Percentiles rank a stretch among this genome's conserved stretches.
Conservation (phyloP, 2,329 filamentous ascomycete genomes). For the Amauroascus niger region DNA sequence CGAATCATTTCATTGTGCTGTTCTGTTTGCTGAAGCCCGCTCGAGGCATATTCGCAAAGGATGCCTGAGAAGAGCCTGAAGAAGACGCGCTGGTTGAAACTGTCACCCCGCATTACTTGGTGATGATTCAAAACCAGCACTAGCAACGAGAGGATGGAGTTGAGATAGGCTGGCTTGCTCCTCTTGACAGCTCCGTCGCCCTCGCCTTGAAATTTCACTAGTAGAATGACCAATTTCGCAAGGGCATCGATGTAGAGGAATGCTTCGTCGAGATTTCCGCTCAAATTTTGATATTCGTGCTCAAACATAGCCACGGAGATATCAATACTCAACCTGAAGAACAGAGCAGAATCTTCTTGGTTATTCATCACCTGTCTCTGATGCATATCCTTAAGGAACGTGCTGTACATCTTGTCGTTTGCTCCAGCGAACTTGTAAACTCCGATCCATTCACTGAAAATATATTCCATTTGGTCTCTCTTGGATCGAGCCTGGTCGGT, state of each 20-base stretch:
- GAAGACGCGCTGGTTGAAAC: constrained; percentile 80
- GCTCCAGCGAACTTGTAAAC: constrained; percentile 68
- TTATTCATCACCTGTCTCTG: constrained; percentile 60
- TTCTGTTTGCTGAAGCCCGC: constrained; percentile 50
- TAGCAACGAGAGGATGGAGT: constrained; percentile 66
- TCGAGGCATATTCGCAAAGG: constrained; percentile 60
- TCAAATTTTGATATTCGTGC: constrained; percentile 52
- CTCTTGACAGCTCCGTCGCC: constrained; percentile 49
- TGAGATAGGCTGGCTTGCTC: constrained; percentile 61
- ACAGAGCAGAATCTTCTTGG: constrained; percentile 66
- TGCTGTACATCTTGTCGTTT: constrained; percentile 58
- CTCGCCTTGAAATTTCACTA: constrained; percentile 63
- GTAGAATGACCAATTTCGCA: constrained; percentile 65
- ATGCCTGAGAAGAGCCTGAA: constrained; percentile 80
- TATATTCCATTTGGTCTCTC: constrained; percentile 80
- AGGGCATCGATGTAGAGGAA: constrained; percentile 67
- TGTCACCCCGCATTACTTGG: constrained; percentile 67
- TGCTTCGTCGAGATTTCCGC: constrained; percentile 51
- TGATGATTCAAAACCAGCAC: constrained; percentile 78
- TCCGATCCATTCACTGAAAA: constrained; percentile 91
- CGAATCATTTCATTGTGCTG: constrained; percentile 61
- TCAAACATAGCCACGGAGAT: constrained; percentile 70
- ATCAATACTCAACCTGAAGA: constrained; percentile 74
- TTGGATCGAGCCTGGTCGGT: constrained; percentile 51
- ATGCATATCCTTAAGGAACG: constrained; percentile 80